Evolutionary conservation across 2,329 filamentous ascomycete genomes (phyloP), one percentile per base, ranked within the genome.

Genomic region (Alternaria brassicicola): DNA sequence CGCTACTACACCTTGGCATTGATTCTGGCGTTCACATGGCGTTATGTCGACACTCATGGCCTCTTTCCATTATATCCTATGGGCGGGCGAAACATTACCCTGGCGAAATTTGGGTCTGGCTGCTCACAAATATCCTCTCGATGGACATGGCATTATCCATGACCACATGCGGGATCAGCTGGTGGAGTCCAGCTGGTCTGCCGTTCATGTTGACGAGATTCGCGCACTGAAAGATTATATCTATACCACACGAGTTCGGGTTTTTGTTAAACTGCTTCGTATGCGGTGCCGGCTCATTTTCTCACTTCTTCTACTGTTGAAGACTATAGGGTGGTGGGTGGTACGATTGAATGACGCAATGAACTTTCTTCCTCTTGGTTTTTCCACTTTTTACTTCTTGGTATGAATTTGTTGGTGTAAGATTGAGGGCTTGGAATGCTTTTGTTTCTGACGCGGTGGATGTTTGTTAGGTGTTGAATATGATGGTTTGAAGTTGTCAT

Each of bases 261-360:
- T 46, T 31, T 31, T 30, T 46, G 31, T 5, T 21, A 15, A 21
- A 31, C 28, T 33, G 43, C 43, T 46, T 33, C 43, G 43, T 46
- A 46, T 13, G 43, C 43, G 17, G 28, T 46, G 43, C 28, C 43
- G 43, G 17, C 43, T 46, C 43, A 13, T 46, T 47, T 47, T 46
- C 28, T 47, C 43, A 33, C 43, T 47, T 28, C 28, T 46, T 38
- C 5, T 31, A 31, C 28, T 36, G 25, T 47, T 47, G 30, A 47
- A 35, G 30, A 47, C 19, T 47, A 35, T 51, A 41, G 48, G 36
- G 35, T 42, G 41, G 50, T 31, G 41, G 25, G 51, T 21, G 41
- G 50, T 53, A 55, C 33, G 53, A 56, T 31, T 56, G 47, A 56
- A 56, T 52, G 53, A 56, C 35, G 47, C 31, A 56, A 56, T 56